Evolutionary conservation across 805 yeast species (phyloP).

Genomic region (Metschnikowia gruessii): DNA sequence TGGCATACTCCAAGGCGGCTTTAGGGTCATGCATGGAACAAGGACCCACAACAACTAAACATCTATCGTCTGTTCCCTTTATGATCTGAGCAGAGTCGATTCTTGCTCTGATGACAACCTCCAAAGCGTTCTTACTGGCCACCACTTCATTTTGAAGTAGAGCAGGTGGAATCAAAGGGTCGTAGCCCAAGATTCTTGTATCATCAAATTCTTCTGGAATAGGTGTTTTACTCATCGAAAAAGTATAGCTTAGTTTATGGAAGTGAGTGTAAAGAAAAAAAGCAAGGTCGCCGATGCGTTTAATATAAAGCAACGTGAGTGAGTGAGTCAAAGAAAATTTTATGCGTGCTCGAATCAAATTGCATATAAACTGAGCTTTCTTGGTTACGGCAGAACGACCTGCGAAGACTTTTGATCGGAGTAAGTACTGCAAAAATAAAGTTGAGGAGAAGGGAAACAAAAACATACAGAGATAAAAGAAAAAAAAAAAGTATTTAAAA

Average conservation of each 20-base stretch:
- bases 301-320: not conserved
- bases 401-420: not conserved
- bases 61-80: constrained; percentile 80
- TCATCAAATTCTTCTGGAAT: constrained; percentile 69
- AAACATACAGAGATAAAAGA: too few relatives aligned
- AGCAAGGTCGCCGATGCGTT: not conserved
- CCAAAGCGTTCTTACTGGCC: constrained; percentile 55
- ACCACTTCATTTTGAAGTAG: constrained; percentile 84
- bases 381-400: constrained; percentile 6
- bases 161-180: constrained; percentile 95
- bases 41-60: constrained; percentile 91
- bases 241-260: not conserved
- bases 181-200: constrained; percentile 82
- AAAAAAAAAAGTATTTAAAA: too few relatives aligned
- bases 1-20: constrained; percentile 89
- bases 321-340: constrained; percentile 19
- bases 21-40: constrained; percentile 94
- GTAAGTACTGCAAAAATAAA: not conserved
- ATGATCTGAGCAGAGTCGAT: constrained; percentile 69
- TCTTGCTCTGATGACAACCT: constrained; percentile 72
- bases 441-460: too few relatives aligned
- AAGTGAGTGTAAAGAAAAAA: not conserved
- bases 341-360: constrained; percentile 17
- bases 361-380: constrained; percentile 3
- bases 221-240: constrained; percentile 44